Percentiles rank a stretch among this genome's conserved stretches.
phyloP scores from a whole-genome alignment of 2,329 filamentous ascomycete genomes.

The Pezicula neosporulosa region DNA sequence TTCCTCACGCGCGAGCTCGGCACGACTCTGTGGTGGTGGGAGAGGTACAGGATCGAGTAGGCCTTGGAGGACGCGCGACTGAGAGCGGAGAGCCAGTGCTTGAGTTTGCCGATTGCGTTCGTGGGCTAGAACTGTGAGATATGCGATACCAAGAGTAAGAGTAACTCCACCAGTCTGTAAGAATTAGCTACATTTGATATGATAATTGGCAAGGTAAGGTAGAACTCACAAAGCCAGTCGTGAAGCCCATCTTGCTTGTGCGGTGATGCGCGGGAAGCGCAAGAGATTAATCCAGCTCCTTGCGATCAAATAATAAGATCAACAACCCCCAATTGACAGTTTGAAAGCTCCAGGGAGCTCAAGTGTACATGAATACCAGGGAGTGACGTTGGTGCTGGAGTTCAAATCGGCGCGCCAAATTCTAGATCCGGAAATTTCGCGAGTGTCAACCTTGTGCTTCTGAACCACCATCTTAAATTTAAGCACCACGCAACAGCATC shows the following conservation, averaged over 20 bases:
- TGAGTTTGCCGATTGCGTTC: constrained; percentile 62
- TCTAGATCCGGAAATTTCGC: constrained; percentile 10
- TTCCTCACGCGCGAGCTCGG: constrained; percentile 47
- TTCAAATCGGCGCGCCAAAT: constrained; percentile 11
- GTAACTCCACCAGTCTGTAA: constrained; percentile 71
- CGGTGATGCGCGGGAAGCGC: constrained; percentile 13
- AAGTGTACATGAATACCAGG: constrained; percentile 4
- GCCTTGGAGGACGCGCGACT: constrained; percentile 49
- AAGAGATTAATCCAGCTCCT: background rate
- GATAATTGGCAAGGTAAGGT: background rate
- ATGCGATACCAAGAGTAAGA: constrained; percentile 69
- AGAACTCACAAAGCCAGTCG: constrained; percentile 66
- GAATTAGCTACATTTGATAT: constrained; percentile 9
- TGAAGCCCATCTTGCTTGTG: constrained; percentile 61
- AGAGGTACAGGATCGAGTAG: constrained; percentile 47
- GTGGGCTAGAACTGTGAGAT: constrained; percentile 68
- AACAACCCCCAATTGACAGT: constrained; percentile 8
- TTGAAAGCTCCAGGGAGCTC: constrained; percentile 16
- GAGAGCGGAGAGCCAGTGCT: constrained; percentile 51
- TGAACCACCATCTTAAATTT: background rate
- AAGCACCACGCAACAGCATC: background rate
- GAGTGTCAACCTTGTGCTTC: constrained; percentile 2
- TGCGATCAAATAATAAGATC: background rate
- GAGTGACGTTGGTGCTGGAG: constrained; percentile 1
- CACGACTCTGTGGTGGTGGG: constrained; percentile 45